Percentiles rank a stretch among this genome's conserved stretches.
Conservation (phyloP, 805 yeast species). For the Cyberlindnera misumaiensis region DNA sequence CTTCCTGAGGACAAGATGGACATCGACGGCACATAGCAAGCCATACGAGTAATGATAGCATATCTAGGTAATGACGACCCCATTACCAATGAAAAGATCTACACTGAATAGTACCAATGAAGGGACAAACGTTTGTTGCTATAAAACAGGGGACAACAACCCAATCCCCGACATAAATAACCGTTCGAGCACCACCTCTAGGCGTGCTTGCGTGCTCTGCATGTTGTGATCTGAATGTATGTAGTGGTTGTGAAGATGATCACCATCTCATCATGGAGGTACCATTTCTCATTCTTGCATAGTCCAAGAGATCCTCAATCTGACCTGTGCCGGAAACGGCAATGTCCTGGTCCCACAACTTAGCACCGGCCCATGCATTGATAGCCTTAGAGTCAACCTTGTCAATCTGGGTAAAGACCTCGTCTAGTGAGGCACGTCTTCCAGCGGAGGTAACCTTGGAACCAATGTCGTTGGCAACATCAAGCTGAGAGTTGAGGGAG, state of each 20-base stretch:
- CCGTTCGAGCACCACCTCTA: not conserved
- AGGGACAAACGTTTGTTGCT: constrained; percentile 9
- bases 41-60: no score
- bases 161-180: constrained; percentile 1
- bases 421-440: constrained; percentile 52
- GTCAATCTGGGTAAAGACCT: constrained; percentile 57
- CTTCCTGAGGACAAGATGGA: constrained; percentile 22
- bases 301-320: constrained; percentile 78
- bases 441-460: constrained; percentile 53
- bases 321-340: constrained; percentile 82
- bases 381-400: constrained; percentile 52
- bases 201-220: not conserved
- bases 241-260: constrained; percentile 4
- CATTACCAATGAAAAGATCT: no score
- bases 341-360: constrained; percentile 80
- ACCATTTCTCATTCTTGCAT: constrained; percentile 80
- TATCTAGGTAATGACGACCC: no score
- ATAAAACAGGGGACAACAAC: constrained; percentile 3
- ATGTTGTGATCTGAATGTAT: not conserved
- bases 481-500: constrained; percentile 40
- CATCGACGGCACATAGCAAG: constrained; percentile 6
- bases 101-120: not conserved
- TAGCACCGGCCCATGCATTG: constrained; percentile 65
- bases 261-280: constrained; percentile 87
- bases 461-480: constrained; percentile 53